phyloP scores from a whole-genome alignment of 768 basidiomycete genomes.

The Hemileccinum rubropunctum region DNA sequence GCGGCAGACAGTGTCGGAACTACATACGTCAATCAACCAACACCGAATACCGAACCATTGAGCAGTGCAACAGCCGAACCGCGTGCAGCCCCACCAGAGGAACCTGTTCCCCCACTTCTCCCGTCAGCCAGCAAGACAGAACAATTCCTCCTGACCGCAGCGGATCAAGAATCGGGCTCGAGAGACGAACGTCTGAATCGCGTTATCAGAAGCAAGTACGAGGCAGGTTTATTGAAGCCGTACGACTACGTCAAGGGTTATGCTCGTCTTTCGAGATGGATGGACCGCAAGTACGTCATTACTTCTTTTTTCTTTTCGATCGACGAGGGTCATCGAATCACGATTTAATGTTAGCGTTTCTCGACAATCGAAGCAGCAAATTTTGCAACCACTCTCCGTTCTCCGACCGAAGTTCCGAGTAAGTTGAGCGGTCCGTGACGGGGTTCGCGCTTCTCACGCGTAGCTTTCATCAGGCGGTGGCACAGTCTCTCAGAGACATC shows the following conservation, averaged over 20 bases:
- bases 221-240: constrained; percentile 90
- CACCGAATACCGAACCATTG: constrained; percentile 19
- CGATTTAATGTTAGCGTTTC: constrained; percentile 57
- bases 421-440: constrained; percentile 20
- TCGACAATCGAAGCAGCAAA: constrained; percentile 87
- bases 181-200: constrained; percentile 85
- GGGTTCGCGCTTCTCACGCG: background rate
- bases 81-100: constrained; percentile 31
- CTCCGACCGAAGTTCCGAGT: constrained; percentile 84
- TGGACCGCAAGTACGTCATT: constrained; percentile 78
- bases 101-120: constrained; percentile 50
- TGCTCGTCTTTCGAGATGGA: constrained; percentile 87
- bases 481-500: constrained; percentile 81
- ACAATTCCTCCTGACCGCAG: constrained; percentile 87
- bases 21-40: constrained; percentile 16
- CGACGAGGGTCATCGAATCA: background rate
- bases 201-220: constrained; percentile 95
- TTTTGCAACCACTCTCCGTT: constrained; percentile 84
- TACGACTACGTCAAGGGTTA: constrained; percentile 98
- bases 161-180: constrained; percentile 90
- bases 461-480: constrained; percentile 53
- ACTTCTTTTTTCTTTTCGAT: background rate
- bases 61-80: constrained; percentile 22
- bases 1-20: constrained; percentile 6
- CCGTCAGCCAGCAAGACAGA: constrained; percentile 81